Base-by-base conservation (phyloP, 176 grass and related monocot species). In the Metroxylon sagu region DNA sequence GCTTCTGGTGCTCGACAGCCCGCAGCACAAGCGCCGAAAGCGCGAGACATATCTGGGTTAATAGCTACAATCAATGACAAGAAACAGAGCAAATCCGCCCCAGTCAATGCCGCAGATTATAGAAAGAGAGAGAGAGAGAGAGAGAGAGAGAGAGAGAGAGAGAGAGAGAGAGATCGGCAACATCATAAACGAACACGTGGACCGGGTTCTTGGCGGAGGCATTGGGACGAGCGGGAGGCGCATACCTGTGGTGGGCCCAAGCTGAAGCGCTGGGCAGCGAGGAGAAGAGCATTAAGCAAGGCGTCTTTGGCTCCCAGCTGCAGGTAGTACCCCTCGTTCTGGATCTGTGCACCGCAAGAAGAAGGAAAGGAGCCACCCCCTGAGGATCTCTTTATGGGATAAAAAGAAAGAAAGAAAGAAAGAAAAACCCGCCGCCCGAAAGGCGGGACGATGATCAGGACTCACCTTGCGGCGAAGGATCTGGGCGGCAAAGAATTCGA, bases 11-110 rank as follows among this genome's bases (percentile, higher is more conserved):
- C 39, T 86, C 93, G 25, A 77, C 81, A 19, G 69, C 74, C 19
- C 76, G 73, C 14, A 98, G 55, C 49, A 89, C 68, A 18, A 98
- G 73, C 50, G 84, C 83, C 6, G 87, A 60, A 18, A 92, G 82
- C 18, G 79, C 93, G 23, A 98, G 81, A 78, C 84, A 98, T 72
- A 98, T 89, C 77, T 98, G 87, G 54, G 79, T 92, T 66, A 98
- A 70, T 59, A 98, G 73, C 93, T 82, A 62, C 58, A 48, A 4
- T 43, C 35, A 43, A 12, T 14, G 35, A 1, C 35, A 14, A 43
- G 35, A 77, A 18, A 56, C 28, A 68, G 29, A 54, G 25, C 59
- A 29, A 78, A 29, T 29, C 1, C 12, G 35, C 35, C 1, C 10
- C 12, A 43, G 8, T 43, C 35, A 43, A 43, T 14, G 8, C 2